Evolutionary conservation across 805 yeast species (phyloP), one percentile per base, ranked within the genome.

Genomic region (Metschnikowia proteae): DNA sequence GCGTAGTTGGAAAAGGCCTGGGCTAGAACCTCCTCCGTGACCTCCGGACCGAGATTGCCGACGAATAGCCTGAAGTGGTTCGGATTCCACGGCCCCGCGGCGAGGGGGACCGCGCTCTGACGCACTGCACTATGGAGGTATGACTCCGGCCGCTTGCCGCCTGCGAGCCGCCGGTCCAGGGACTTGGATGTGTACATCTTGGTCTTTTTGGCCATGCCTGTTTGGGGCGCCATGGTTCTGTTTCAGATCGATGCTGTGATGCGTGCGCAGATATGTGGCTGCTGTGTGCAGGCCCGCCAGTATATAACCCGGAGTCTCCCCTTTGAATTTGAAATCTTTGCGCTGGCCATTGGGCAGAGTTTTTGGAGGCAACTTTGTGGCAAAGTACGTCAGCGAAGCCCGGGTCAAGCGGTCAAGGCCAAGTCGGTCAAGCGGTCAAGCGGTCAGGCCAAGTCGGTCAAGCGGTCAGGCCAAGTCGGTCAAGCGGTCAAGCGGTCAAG

Each of bases 31-130:
- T 73, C 78, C 49, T 83, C 87, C 25, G 74, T 78, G 3, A 81
- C 91, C 56, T 85, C 91, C 3, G 74, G 70, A 0, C 88, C 87
- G 30, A 86, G 63, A 56, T 86, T 85, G 3, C 94, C 95, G 6
- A 86, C 87, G 65, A 86, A 86, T 22, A 86, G 66, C 29, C 88
- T 67, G 65, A 83, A 86, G 55, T 85, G 89, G 13, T 71, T 66
- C 0, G 90, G 88, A 58, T 85, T 78, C 89, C 89, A 85, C 38
- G 79, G 85, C 4, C 75, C 79, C 1, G 78, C 74, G 8, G 10
- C 8, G 28, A 26, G 4, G 31, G 23, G 11, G 34, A n/a, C 25
- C 23, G 23, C 42, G 30, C 13, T 31, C 3, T 22, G 9, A 26
- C 22, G 48, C 27, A 25, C 44, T 13, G 48, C 36, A 32, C 50